A percentile compares a stretch with the other conserved stretches of the same genome.
Evolutionary conservation across 768 basidiomycete species (phyloP).

Genomic region (Strobilomyces dryophilus): DNA sequence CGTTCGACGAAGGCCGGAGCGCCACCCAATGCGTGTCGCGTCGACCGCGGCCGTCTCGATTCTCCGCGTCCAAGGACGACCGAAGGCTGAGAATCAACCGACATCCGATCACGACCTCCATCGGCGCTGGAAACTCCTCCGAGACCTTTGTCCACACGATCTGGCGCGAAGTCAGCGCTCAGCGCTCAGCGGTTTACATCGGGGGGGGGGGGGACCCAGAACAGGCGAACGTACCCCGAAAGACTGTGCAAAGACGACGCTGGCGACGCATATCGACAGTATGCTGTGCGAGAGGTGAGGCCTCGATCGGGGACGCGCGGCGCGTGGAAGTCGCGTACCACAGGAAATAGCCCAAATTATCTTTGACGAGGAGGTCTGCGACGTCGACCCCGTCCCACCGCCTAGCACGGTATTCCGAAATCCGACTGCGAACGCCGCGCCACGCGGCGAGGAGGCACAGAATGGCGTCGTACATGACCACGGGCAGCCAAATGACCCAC

Average conservation of each 20-base stretch:
- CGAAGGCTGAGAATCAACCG: constrained; percentile 6
- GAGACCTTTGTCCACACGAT: constrained; percentile 4
- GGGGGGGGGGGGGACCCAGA: no score
- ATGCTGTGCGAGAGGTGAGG: constrained; percentile 3
- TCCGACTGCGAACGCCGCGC: constrained; percentile 1
- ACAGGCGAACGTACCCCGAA: constrained; percentile 3
- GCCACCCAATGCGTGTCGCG: neutral
- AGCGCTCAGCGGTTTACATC: no score
- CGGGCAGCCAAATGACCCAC: constrained; percentile 7
- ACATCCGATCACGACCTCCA: constrained; percentile 1
- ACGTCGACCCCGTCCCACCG: constrained; percentile 1
- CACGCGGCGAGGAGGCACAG: constrained; percentile 7
- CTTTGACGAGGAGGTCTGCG: constrained; percentile 9
- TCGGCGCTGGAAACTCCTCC: neutral
- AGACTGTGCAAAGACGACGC: neutral
- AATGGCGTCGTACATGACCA: constrained; percentile 5
- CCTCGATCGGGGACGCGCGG: no score
- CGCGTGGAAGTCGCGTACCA: constrained; percentile 9
- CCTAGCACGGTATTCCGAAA: neutral
- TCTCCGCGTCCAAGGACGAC: neutral
- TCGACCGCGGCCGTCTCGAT: neutral
- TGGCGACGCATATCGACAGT: constrained; percentile 4
- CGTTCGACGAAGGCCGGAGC: neutral
- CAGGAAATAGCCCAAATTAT: constrained; percentile 13
- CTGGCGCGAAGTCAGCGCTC: neutral